phyloP scores from a whole-genome alignment of 1,139 yeast species.

The Debaryomyces robertsiae region DNA sequence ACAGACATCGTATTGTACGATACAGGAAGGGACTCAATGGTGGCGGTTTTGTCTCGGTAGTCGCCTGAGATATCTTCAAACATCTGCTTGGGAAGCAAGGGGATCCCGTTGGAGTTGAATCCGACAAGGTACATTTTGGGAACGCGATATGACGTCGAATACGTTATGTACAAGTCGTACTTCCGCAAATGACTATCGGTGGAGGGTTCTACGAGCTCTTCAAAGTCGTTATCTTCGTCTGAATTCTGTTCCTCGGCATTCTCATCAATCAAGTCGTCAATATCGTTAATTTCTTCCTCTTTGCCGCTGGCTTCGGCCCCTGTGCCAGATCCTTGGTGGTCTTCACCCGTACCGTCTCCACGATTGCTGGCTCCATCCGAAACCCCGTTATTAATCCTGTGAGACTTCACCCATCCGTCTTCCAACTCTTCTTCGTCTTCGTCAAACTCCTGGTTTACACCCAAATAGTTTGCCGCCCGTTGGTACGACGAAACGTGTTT shows the following conservation, averaged over 20 bases:
- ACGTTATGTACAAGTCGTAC: constrained; percentile 86
- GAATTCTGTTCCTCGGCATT: constrained; percentile 33
- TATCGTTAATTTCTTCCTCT: constrained; percentile 33
- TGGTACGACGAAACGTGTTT: constrained; percentile 84
- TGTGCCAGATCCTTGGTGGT: constrained; percentile 9
- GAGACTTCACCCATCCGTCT: constrained; percentile 62
- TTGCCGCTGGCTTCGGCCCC: not conserved
- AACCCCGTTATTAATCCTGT: constrained; percentile 8
- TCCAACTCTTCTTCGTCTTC: constrained; percentile 39
- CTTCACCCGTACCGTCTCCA: constrained; percentile 15
- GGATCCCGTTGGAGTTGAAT: constrained; percentile 78
- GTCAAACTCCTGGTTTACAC: constrained; percentile 36
- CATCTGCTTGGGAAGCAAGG: constrained; percentile 86
- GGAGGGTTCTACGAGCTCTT: constrained; percentile 32
- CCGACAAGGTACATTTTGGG: constrained; percentile 95
- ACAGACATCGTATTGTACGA: constrained; percentile 76
- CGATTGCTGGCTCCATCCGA: no score
- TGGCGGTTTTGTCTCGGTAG: constrained; percentile 93
- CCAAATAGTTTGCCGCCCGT: constrained; percentile 65
- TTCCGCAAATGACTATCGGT: constrained; percentile 53
- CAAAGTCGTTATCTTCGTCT: constrained; percentile 39
- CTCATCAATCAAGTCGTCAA: constrained; percentile 45
- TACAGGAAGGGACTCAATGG: constrained; percentile 92
- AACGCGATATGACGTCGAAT: constrained; percentile 92
- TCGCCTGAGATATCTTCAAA: constrained; percentile 92